Conservation (phyloP, 768 basidiomycete genomes). For the Pholiota molesta region DNA sequence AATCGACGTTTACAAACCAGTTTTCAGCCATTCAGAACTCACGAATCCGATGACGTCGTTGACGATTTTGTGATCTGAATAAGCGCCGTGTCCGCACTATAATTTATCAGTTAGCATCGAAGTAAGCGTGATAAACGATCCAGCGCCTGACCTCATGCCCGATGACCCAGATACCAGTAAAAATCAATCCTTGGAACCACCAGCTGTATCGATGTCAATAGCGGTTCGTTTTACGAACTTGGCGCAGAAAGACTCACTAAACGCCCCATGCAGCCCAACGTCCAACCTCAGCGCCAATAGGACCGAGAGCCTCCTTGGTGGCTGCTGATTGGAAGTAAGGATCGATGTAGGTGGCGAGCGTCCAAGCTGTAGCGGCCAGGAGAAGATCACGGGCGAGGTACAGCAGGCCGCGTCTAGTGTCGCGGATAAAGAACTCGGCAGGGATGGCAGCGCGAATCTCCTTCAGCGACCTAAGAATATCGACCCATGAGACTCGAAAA, state of each 20-base stretch:
- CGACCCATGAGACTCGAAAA: neutral
- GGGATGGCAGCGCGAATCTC: conserved; percentile 56
- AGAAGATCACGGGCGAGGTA: conserved; percentile 50
- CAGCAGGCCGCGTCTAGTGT: conserved; percentile 40
- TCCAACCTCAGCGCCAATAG: conserved; percentile 36
- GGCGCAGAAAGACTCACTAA: conserved; percentile 40
- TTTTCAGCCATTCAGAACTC: conserved; percentile 23
- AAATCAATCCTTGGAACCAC: conserved; percentile 64
- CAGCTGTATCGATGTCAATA: conserved; percentile 35
- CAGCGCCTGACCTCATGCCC: conserved; percentile 50
- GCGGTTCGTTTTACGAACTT: too few relatives aligned
- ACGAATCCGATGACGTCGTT: conserved; percentile 57
- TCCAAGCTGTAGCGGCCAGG: conserved; percentile 46
- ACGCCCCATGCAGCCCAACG: conserved; percentile 48
- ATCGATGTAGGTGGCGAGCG: conserved; percentile 46
- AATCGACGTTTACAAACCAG: neutral
- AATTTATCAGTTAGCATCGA: too few relatives aligned
- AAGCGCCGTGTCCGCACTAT: conserved; percentile 60
- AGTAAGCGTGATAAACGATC: too few relatives aligned
- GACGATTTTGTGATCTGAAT: conserved; percentile 48
- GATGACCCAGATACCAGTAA: conserved; percentile 62
- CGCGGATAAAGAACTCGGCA: conserved; percentile 43
- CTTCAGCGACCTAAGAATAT: conserved; percentile 43
- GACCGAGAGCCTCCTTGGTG: conserved; percentile 28
- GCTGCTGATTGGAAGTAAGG: conserved; percentile 36